Evolutionary conservation across 2,329 filamentous ascomycete species (phyloP), one percentile per base, ranked within the genome.

Genomic region (Monilinia laxa): DNA sequence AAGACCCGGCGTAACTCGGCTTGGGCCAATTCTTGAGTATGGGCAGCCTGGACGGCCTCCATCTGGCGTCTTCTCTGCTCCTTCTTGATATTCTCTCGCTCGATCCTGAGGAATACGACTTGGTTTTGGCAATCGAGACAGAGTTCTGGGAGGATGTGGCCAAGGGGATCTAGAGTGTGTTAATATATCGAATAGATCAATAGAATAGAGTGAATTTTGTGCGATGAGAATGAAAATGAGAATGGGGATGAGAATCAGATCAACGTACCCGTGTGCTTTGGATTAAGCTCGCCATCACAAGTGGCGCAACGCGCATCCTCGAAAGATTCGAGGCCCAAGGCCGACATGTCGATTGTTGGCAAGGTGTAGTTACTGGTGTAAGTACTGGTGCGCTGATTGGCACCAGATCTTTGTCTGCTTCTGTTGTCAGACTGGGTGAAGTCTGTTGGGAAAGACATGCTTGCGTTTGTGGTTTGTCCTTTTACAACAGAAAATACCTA

Each of bases 391-490:
- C n/a, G 14, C 6, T 59, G 31, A 1, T 49, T 47, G 3, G 57
- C 25, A 12, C 11, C 11, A 18, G 12, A 4, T 12, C 14, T 51
- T 7, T 38, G 58, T 12, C 35, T 0, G 18, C 12, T 38, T 6
- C 6, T 38, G 45, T 47, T 4, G 20, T 45, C 2, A n/a, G 45
- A 62, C 10, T 49, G 45, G 4, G 45, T 38, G 14, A 57, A 57
- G n/a, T 42, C 58, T 5, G 58, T 20, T 51, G 58, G 45, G 45
- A 51, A 62, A 25, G 45, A 62, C 58, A 62, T 62, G 10, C 20
- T 62, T 3, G 28, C 28, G 3, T 51, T 51, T 16, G 14, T 52
- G 9, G 58, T 51, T 6, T 51, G 47, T 40, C 11, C 11, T 2
- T 38, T 62, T 51, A 5, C 20, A 20, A 4, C 31, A 45, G 9